A percentile compares a stretch with the other conserved stretches of the same genome.
These are phyloP conservation scores for Neoboletus brunneissimus DNA, from an alignment of 768 basidiomycete genomes.

Conservation along the genomic window DNA sequence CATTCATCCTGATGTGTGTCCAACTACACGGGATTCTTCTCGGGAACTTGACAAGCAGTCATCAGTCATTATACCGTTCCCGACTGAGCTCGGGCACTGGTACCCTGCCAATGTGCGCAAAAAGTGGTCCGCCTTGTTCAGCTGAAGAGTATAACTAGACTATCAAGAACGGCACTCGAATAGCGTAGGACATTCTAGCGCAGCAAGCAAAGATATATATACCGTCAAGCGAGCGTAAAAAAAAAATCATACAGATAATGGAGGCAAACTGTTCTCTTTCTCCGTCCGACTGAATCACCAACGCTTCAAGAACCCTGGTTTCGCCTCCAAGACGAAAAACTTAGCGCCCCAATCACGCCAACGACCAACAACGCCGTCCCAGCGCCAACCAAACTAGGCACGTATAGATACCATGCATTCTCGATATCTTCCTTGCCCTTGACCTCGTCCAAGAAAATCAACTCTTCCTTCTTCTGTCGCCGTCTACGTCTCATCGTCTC, in stretches of 20 bases:
- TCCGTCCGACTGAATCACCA: background rate
- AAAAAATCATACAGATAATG: constrained; percentile 7
- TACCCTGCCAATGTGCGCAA: too few relatives aligned
- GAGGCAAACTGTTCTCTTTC: background rate
- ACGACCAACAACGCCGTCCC: constrained; percentile 81
- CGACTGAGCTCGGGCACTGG: too few relatives aligned
- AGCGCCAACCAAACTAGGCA: constrained; percentile 77
- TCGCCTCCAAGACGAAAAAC: constrained; percentile 67
- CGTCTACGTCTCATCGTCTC: constrained; percentile 40
- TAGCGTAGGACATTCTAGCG: constrained; percentile 12
- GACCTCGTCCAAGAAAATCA: constrained; percentile 43
- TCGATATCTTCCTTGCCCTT: constrained; percentile 58
- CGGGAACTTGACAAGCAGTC: too few relatives aligned
- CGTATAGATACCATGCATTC: constrained; percentile 74
- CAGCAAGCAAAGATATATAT: constrained; percentile 14
- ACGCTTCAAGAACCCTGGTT: constrained; percentile 54
- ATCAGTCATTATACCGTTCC: too few relatives aligned
- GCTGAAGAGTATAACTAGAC: background rate
- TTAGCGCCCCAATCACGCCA: constrained; percentile 73
- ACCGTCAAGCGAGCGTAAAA: constrained; percentile 4
- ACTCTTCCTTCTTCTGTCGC: constrained; percentile 57
- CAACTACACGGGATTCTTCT: too few relatives aligned
- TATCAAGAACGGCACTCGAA: background rate
- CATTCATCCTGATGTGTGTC: too few relatives aligned
- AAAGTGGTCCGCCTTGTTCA: too few relatives aligned